Percentiles rank a stretch among this genome's conserved stretches.
These are phyloP conservation scores for Tetrapisispora phaffii DNA, from an alignment of 805 yeast genomes.

Conservation along the genomic window DNA sequence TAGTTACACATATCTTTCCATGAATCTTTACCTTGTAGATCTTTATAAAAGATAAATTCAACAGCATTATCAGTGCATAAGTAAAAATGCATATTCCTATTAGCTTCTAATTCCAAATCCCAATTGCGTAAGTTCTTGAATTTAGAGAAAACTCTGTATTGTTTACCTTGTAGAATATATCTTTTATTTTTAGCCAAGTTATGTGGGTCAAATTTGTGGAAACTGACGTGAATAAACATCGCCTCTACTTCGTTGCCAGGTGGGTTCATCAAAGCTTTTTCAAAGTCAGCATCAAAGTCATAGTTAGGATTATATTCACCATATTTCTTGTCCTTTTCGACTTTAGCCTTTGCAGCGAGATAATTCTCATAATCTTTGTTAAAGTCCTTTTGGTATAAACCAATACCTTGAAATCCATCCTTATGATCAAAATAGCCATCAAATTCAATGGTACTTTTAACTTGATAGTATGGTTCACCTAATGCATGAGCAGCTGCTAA, in stretches of 20 bases:
- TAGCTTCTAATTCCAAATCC: slow-evolving; percentile 23
- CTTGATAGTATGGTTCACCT: slow-evolving; percentile 43
- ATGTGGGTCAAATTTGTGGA: slow-evolving; percentile 31
- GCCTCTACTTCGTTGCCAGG: slow-evolving; percentile 11
- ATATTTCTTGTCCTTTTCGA: slow-evolving; percentile 6
- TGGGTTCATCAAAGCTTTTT: slow-evolving; percentile 8
- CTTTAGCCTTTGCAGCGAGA: slow-evolving; percentile 9
- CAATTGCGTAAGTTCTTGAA: slow-evolving; percentile 10
- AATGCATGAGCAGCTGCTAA: slow-evolving; percentile 55
- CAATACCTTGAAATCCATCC: slow-evolving; percentile 33
- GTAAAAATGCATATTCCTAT: slow-evolving; percentile 8
- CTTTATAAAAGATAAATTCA: slow-evolving; percentile 11
- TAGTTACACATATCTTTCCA: slow-evolving; percentile 19
- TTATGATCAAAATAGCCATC: slow-evolving; percentile 29
- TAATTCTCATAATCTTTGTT: slow-evolving; percentile 37
- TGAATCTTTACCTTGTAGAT: slow-evolving; percentile 5
- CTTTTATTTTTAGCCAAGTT: slow-evolving; percentile 12
- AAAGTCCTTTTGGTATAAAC: slow-evolving; percentile 38
- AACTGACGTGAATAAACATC: slow-evolving; percentile 33
- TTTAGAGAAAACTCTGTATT: slow-evolving; percentile 17
- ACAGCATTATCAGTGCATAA: slow-evolving; percentile 14
- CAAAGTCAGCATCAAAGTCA: slow-evolving; percentile 9
- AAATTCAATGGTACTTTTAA: slow-evolving; percentile 29
- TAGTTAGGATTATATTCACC: slow-evolving; percentile 11
- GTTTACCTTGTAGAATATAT: slow-evolving; percentile 15